Percentiles rank a stretch among this genome's conserved stretches.
Evolutionary conservation across 2,329 filamentous ascomycete genomes (phyloP).

Genomic region (Neocucurbitaria cava): DNA sequence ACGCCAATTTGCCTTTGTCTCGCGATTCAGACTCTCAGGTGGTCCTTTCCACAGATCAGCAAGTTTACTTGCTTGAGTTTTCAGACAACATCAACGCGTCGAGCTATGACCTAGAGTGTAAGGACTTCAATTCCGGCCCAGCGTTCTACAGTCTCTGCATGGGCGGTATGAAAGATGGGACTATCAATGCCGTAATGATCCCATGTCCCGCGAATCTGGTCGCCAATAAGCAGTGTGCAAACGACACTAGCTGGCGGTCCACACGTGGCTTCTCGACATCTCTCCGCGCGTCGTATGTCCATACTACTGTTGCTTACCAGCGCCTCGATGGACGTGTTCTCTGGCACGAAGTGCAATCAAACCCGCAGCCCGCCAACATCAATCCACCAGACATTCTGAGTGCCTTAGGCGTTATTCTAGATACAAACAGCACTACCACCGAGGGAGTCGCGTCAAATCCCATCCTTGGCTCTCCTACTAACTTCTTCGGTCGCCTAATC

Average conservation of each 20-base stretch:
- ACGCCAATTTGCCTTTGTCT: conserved; percentile 8
- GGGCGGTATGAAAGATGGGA: conserved; percentile 5
- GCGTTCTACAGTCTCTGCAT: conserved; percentile 13
- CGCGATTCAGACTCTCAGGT: conserved; percentile 5
- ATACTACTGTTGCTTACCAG: conserved; percentile 18
- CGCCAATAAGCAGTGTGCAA: background rate
- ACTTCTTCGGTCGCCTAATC: conserved; percentile 21
- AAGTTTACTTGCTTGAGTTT: conserved; percentile 17
- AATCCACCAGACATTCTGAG: conserved; percentile 5
- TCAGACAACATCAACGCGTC: conserved; percentile 11
- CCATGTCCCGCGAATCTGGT: conserved; percentile 13
- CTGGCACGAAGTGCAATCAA: conserved; percentile 8
- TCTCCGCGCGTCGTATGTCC: conserved; percentile 9
- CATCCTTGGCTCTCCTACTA: conserved; percentile 13
- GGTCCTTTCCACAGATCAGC: conserved; percentile 13
- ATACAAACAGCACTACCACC: conserved; percentile 1
- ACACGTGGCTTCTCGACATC: conserved; percentile 14
- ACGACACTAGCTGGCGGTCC: conserved; percentile 7
- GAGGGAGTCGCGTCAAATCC: conserved; percentile 5
- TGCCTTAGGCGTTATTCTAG: conserved; percentile 10
- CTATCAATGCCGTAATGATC: conserved; percentile 8
- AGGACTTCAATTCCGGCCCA: conserved; percentile 10
- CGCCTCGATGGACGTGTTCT: conserved; percentile 13
- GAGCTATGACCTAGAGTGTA: conserved; percentile 1
- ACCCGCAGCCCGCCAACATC: conserved; percentile 1